A percentile compares a stretch with the other conserved stretches of the same genome.
Evolutionary conservation across 1,139 yeast genomes (phyloP).

Genomic region (Taphrina communis): DNA sequence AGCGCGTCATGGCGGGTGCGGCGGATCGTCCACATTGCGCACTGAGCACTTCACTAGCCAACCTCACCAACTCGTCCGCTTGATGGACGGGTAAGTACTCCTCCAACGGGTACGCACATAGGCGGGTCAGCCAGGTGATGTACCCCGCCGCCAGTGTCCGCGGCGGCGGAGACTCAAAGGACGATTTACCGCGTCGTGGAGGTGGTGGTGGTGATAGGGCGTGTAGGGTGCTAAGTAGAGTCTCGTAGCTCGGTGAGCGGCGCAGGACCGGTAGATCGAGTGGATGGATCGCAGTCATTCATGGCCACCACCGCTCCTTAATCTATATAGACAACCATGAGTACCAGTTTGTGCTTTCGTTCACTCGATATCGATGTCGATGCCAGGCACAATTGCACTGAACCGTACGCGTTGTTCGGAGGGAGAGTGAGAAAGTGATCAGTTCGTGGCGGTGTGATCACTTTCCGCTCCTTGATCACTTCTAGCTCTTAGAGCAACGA

Average conservation of each 20-base stretch:
- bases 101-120: slow-evolving; percentile 63
- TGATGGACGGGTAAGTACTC: slow-evolving; percentile 57
- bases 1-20: slow-evolving; percentile 70
- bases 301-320: background rate
- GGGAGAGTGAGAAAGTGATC: too few species aligned
- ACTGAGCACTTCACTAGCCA: slow-evolving; percentile 70
- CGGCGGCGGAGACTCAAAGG: slow-evolving; percentile 10
- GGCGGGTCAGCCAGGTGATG: slow-evolving; percentile 64
- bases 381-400: too few species aligned
- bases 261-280: slow-evolving; percentile 18
- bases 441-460: too few species aligned
- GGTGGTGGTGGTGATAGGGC: slow-evolving; percentile 10
- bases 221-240: background rate
- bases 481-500: too few species aligned
- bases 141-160: slow-evolving; percentile 49
- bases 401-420: too few species aligned
- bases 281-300: slow-evolving; percentile 3
- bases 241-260: slow-evolving; percentile 10
- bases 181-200: too few species aligned
- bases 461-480: too few species aligned
- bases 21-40: slow-evolving; percentile 89
- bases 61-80: slow-evolving; percentile 58
- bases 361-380: too few species aligned
- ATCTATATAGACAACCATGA: too few species aligned
- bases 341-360: too few species aligned